These are phyloP conservation scores for Actinomortierella ambigua DNA, from an alignment of 371 early-diverging fungal species.

Conservation along the genomic window DNA sequence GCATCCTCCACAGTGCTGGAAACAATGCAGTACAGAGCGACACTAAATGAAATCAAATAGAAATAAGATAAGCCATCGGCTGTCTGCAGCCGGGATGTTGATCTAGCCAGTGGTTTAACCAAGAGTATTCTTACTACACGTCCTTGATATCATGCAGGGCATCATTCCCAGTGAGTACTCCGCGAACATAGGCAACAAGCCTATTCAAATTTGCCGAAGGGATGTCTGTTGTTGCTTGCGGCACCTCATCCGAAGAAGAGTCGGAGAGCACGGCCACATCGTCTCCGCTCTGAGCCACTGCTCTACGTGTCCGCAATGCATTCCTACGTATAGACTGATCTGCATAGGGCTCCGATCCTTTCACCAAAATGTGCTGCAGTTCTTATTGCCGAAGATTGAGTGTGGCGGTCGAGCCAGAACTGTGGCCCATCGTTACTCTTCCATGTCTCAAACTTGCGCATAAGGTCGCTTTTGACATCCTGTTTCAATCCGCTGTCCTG, in stretches of 20 bases:
- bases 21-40: too few species aligned
- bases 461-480: constrained; percentile 10
- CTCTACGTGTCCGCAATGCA: too few species aligned
- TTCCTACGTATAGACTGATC: constrained; percentile 10
- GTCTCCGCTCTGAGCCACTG: not conserved
- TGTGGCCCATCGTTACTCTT: constrained; percentile 10
- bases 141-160: not conserved
- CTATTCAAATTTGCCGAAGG: not conserved
- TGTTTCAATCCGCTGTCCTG: constrained; percentile 4
- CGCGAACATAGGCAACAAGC: not conserved
- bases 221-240: not conserved
- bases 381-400: constrained; percentile 19
- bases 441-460: constrained; percentile 14
- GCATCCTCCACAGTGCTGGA: too few species aligned
- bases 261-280: not conserved
- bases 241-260: not conserved
- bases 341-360: constrained; percentile 16
- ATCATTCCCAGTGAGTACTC: not conserved
- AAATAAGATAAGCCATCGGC: too few species aligned
- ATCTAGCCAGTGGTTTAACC: not conserved
- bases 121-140: not conserved
- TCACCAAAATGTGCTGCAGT: constrained; percentile 3
- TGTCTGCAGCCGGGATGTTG: too few species aligned
- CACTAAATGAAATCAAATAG: too few species aligned
- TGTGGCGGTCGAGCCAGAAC: constrained; percentile 19